These are phyloP conservation scores for Lachancea sp. DNA, from an alignment of 805 yeast genomes.

Conservation along the genomic window DNA sequence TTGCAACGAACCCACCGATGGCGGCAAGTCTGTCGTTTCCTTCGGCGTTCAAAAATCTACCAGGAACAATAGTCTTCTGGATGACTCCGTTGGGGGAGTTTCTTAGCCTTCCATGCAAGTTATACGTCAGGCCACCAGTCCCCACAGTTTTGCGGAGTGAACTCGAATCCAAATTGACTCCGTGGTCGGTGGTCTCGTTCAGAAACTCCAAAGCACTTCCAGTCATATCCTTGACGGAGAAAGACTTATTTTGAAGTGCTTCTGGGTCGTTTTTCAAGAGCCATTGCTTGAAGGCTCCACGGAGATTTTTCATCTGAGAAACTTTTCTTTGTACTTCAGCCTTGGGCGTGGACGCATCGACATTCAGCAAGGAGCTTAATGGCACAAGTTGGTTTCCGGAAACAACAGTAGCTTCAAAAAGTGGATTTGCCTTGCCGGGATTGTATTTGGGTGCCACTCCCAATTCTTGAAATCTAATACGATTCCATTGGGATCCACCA, in stretches of 20 bases:
- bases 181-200: conserved; percentile 18
- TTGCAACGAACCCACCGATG: conserved; percentile 49
- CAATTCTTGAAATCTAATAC: conserved; percentile 62
- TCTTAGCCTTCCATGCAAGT: conserved; percentile 57
- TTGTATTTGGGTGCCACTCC: conserved; percentile 38
- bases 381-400: conserved; percentile 17
- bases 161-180: conserved; percentile 6
- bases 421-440: conserved; percentile 30
- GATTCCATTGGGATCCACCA: conserved; percentile 50
- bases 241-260: conserved; percentile 25
- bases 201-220: conserved; percentile 39
- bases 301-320: conserved; percentile 39
- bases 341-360: conserved; percentile 14
- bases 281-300: conserved; percentile 51
- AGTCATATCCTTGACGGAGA: conserved; percentile 32
- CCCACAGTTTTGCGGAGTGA: conserved; percentile 42
- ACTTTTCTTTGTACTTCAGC: conserved; percentile 27
- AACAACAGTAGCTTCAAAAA: conserved; percentile 25
- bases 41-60: conserved; percentile 50
- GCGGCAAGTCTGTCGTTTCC: conserved; percentile 43
- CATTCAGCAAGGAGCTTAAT: conserved; percentile 16
- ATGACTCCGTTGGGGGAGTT: conserved; percentile 68
- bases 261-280: conserved; percentile 46
- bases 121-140: conserved; percentile 71
- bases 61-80: conserved; percentile 52